phyloP scores from a whole-genome alignment of 2,329 filamentous ascomycete genomes.

The Rugonectria rugulosa region DNA sequence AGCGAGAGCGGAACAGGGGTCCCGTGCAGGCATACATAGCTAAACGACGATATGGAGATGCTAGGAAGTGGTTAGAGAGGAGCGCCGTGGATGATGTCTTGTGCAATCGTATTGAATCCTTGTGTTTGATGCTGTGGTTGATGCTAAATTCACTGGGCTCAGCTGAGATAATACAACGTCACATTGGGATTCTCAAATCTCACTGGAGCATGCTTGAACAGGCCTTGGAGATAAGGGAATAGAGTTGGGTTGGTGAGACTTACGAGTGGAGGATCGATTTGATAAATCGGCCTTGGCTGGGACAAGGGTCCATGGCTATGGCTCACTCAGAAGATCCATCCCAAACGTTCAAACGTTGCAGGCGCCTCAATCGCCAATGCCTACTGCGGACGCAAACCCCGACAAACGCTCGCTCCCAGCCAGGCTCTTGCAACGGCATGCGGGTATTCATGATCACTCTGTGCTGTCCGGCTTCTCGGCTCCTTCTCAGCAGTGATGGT shows the following conservation, averaged over 20 bases:
- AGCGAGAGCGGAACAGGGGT: not conserved
- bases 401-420: not conserved
- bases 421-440: too few relatives aligned
- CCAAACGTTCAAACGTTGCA: conserved; percentile 4
- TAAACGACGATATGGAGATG: conserved; percentile 4
- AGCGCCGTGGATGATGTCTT: conserved; percentile 5
- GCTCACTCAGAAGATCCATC: not conserved
- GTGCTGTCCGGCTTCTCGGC: too few relatives aligned
- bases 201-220: too few relatives aligned
- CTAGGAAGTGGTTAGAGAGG: not conserved
- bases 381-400: not conserved
- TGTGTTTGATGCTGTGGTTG: too few relatives aligned
- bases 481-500: conserved; percentile 7
- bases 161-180: conserved; percentile 11
- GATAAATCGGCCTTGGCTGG: conserved; percentile 17
- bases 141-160: not conserved
- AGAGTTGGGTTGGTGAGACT: conserved; percentile 11
- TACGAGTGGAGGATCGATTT: conserved; percentile 11
- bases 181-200: conserved; percentile 1
- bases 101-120: not conserved
- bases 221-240: not conserved
- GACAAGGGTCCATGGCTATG: conserved; percentile 9
- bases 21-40: too few relatives aligned
- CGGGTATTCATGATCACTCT: too few relatives aligned
- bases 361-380: not conserved